phyloP scores from a whole-genome alignment of 371 early-diverging fungal species.

The Actinomucor elegans region DNA sequence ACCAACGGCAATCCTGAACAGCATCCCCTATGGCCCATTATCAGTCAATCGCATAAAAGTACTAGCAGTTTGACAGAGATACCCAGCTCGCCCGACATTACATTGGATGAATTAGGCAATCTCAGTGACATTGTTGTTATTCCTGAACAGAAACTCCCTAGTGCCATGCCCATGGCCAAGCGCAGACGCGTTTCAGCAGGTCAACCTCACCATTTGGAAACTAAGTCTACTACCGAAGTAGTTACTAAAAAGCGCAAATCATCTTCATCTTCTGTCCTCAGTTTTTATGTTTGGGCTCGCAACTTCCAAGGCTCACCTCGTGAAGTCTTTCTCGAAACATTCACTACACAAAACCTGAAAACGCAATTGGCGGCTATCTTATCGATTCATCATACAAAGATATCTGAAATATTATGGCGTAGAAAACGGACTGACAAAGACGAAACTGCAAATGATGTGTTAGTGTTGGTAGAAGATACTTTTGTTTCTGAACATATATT shows the following conservation, averaged over 20 bases:
- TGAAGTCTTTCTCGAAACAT: constrained; percentile 1
- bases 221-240: too few species aligned
- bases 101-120: background rate
- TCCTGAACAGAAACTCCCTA: background rate
- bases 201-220: background rate
- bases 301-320: background rate
- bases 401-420: constrained; percentile 23
- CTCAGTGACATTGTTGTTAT: background rate
- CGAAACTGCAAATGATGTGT: constrained; percentile 5
- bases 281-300: constrained; percentile 13
- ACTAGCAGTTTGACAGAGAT: constrained; percentile 6
- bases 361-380: constrained; percentile 4
- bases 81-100: constrained; percentile 8
- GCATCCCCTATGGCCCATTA: constrained; percentile 21
- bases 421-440: background rate
- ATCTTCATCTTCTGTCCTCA: background rate
- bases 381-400: constrained; percentile 6
- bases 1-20: constrained; percentile 18
- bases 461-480: constrained; percentile 24
- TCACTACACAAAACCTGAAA: constrained; percentile 14
- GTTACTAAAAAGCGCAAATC: background rate
- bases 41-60: constrained; percentile 6
- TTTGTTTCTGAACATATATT: constrained; percentile 20
- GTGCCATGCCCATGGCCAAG: background rate
- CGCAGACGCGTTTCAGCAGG: background rate